Percentiles rank a stretch among this genome's conserved stretches.
These are phyloP conservation scores for Aureobasidium sp. DNA, from an alignment of 2,329 filamentous ascomycete genomes.

Conservation along the genomic window DNA sequence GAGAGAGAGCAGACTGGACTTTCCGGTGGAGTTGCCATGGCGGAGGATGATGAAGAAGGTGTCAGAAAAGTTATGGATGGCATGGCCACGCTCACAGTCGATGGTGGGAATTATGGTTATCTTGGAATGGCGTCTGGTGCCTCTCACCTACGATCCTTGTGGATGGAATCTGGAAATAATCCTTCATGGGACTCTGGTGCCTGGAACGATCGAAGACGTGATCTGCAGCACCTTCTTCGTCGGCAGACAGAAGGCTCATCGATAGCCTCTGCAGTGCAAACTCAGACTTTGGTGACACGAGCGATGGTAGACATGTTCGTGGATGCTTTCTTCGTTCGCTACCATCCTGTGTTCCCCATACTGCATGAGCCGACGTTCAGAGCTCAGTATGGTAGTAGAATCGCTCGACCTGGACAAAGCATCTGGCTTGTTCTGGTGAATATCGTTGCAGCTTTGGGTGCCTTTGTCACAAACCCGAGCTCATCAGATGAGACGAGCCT, in stretches of 20 bases:
- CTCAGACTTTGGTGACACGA: slow-evolving; percentile 5
- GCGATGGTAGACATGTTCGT: slow-evolving; percentile 10
- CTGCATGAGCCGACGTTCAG: slow-evolving; percentile 41
- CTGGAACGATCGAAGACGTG: neutral
- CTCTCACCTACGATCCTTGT: slow-evolving; percentile 6
- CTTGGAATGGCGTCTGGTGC: slow-evolving; percentile 27
- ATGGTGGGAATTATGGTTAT: slow-evolving; percentile 35
- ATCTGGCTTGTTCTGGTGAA: slow-evolving; percentile 41
- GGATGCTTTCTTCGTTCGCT: slow-evolving; percentile 39
- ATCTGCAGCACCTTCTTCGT: neutral
- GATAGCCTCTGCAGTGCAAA: neutral
- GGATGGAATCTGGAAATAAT: slow-evolving; percentile 10
- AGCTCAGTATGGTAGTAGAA: slow-evolving; percentile 38
- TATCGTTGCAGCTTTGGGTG: slow-evolving; percentile 38
- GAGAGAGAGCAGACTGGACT: slow-evolving; percentile 12
- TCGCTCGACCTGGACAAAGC: slow-evolving; percentile 34
- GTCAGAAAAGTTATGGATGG: slow-evolving; percentile 19
- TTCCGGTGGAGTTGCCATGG: neutral
- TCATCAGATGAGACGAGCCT: slow-evolving; percentile 34
- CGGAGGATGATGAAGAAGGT: slow-evolving; percentile 5
- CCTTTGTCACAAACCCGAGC: slow-evolving; percentile 31
- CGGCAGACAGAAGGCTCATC: slow-evolving; percentile 5
- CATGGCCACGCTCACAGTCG: slow-evolving; percentile 28
- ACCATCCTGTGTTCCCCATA: slow-evolving; percentile 41
- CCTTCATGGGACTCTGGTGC: slow-evolving; percentile 5